Evolutionary conservation across 2,329 filamentous ascomycete species (phyloP).

Genomic region (Periconia digitata): DNA sequence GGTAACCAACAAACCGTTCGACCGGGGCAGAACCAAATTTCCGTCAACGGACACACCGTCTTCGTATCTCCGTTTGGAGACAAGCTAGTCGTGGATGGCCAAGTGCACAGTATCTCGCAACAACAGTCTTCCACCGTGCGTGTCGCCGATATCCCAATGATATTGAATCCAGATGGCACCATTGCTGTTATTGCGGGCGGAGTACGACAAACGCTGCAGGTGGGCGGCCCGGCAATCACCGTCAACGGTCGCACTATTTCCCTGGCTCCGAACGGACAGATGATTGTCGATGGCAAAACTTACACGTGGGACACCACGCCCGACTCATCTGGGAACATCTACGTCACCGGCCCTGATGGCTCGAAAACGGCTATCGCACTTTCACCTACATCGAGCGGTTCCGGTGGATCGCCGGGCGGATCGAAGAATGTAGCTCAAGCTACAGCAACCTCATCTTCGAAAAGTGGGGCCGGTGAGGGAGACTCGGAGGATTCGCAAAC

Average conservation of each 20-base stretch:
- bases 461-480: background rate
- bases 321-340: background rate
- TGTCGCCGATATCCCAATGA: background rate
- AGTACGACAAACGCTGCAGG: background rate
- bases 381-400: background rate
- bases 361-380: background rate
- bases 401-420: background rate
- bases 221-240: background rate
- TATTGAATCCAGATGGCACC: background rate
- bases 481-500: background rate
- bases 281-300: background rate
- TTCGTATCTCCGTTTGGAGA: background rate
- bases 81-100: slow-evolving; percentile 1
- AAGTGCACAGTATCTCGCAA: background rate
- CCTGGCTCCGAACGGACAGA: background rate
- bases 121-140: background rate
- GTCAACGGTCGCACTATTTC: slow-evolving; percentile 1
- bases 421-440: background rate
- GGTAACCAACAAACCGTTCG: background rate
- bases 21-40: slow-evolving; percentile 1
- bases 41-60: slow-evolving; percentile 3
- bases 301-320: background rate
- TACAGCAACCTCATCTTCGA: background rate
- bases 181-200: background rate
- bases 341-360: background rate